Base-by-base conservation (phyloP, 345 rosid species). In the Eucalyptus erythrocorys region DNA sequence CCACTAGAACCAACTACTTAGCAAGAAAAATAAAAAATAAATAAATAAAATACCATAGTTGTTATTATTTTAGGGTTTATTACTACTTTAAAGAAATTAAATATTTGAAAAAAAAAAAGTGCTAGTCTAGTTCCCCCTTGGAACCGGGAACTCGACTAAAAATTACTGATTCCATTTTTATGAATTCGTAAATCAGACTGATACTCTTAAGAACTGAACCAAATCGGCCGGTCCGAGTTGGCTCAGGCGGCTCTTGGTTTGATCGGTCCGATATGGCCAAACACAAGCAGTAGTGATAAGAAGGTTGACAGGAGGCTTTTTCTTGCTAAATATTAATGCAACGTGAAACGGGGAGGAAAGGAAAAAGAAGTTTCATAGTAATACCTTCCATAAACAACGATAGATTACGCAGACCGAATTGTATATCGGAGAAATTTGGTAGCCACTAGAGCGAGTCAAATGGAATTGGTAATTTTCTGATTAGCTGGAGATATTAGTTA, bases 81-180 rank as follows among this genome's bases (percentile, higher is more conserved):
- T 51, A 51, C 2, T 51, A 51, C 19, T 51, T 48, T 51, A 0
- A 3, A 50, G 3, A 51, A 51, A 51, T 50, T 50, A 51, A 17
- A 19, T 51, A 17, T 17, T 48, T 17, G n/a, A 0, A 16, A 17
- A 51, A 51, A 51, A 7, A 43, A 51, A 50, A 7, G 2, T 3
- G 4, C 1, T 17, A 50, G 4, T 50, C 0, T 2, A 4, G 4
- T 50, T 50, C 3, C 4, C 8, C 2, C 21, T 51, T 0, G 4
- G 1, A 51, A 51, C 0, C 6, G 4, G 0, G 4, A 19, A 19
- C 1, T 0, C 0, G 24, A 51, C 0, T 19, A 0, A 51, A 51
- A 51, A 19, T 51, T 10, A 51, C 0, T 0, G 2, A 51, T 51
- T 51, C 1, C 24, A 51, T 19, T 51, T 51, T 51, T 51, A 7